phyloP scores from a whole-genome alignment of 441 rosid genomes.

The Croton laevigatus region DNA sequence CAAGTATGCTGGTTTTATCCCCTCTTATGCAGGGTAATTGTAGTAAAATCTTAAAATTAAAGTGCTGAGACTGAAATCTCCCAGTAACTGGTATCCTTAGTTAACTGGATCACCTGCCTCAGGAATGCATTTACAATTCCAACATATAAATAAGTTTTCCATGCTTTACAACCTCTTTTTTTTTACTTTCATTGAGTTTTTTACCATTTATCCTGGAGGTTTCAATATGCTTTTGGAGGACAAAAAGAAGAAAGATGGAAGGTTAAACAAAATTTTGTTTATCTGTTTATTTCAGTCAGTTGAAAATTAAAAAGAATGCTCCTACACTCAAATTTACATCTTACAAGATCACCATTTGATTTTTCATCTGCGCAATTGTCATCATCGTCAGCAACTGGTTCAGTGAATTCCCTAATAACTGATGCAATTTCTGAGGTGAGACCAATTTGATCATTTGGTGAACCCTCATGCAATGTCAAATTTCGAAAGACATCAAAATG shows the following conservation, averaged over 20 bases:
- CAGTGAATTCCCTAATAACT: conserved; percentile 77
- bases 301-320: conserved; percentile 7
- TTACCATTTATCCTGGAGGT: neutral
- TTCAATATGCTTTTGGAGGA: neutral
- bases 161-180: neutral
- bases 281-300: neutral
- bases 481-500: conserved; percentile 82
- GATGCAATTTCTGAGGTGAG: conserved; percentile 84
- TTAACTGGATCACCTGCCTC: neutral
- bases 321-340: conserved; percentile 31
- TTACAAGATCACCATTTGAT: conserved; percentile 51
- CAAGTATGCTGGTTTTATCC: neutral
- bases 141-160: neutral
- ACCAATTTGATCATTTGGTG: conserved; percentile 73
- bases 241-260: neutral
- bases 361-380: conserved; percentile 43
- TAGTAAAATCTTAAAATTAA: neutral
- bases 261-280: neutral
- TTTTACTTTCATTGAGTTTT: neutral
- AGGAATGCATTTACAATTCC: too few relatives aligned
- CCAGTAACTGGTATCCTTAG: neutral
- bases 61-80: neutral
- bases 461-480: conserved; percentile 69
- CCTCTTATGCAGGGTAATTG: conserved; percentile 4
- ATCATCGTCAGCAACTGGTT: conserved; percentile 58